phyloP scores from a whole-genome alignment of 2,329 filamentous ascomycete species.

The Chrysoporthe deuterocubensis region DNA sequence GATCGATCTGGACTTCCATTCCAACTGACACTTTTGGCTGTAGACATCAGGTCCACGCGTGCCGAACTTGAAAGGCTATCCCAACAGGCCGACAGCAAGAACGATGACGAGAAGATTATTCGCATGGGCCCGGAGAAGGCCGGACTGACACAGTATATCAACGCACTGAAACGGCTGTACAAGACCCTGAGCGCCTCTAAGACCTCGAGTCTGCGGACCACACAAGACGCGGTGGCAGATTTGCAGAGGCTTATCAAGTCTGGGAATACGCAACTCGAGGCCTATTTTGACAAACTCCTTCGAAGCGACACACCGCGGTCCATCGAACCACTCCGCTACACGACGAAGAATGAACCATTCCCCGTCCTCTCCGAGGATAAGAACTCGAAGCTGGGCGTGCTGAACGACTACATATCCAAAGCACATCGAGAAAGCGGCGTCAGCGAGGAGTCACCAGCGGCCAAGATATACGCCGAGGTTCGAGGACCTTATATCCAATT shows the following conservation, averaged over 20 bases:
- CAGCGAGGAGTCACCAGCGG: constrained; percentile 69
- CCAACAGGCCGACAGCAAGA: constrained; percentile 90
- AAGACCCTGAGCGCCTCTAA: constrained; percentile 84
- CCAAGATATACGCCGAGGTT: constrained; percentile 83
- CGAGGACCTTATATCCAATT: constrained; percentile 84
- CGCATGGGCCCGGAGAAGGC: constrained; percentile 82
- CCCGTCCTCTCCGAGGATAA: constrained; percentile 79
- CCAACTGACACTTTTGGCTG: constrained; percentile 11
- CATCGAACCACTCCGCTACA: constrained; percentile 87
- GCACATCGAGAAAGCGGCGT: constrained; percentile 54
- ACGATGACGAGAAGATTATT: constrained; percentile 89
- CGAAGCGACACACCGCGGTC: constrained; percentile 75
- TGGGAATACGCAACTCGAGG: constrained; percentile 82
- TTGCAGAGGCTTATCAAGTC: constrained; percentile 76
- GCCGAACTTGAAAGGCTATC: constrained; percentile 85
- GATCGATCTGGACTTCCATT: background rate
- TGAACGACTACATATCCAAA: constrained; percentile 76
- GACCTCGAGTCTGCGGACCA: constrained; percentile 87
- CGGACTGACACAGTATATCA: constrained; percentile 82
- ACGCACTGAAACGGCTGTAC: constrained; percentile 85
- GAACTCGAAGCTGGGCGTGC: constrained; percentile 74
- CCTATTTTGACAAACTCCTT: constrained; percentile 78
- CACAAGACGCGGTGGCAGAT: constrained; percentile 85
- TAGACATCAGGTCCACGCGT: constrained; percentile 85
- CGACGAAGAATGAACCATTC: constrained; percentile 87